phyloP scores from a whole-genome alignment of 768 basidiomycete species.

The Pulveroboletus sp. region DNA sequence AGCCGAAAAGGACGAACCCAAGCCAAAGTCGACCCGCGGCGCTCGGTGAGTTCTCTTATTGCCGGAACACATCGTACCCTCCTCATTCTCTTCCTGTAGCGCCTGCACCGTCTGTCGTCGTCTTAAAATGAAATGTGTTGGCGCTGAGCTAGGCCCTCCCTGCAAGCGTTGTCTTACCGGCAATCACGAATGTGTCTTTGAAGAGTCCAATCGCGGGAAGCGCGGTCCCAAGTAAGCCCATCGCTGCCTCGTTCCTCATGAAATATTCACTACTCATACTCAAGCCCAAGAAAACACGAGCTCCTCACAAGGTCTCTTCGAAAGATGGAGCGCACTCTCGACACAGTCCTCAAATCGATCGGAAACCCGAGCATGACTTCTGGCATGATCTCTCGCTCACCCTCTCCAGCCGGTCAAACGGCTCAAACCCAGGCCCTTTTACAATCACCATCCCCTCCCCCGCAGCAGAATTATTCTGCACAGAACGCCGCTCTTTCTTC shows the following conservation, averaged over 20 bases:
- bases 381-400: constrained; percentile 79
- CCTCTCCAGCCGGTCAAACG: constrained; percentile 59
- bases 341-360: constrained; percentile 86
- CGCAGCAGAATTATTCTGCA: constrained; percentile 34
- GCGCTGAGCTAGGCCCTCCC: constrained; percentile 85
- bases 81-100: constrained; percentile 38
- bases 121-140: constrained; percentile 92
- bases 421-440: constrained; percentile 56
- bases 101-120: constrained; percentile 92
- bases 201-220: constrained; percentile 95
- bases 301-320: constrained; percentile 74
- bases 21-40: constrained; percentile 85
- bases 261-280: constrained; percentile 28
- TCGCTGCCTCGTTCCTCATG: constrained; percentile 13
- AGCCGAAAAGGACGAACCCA: constrained; percentile 61
- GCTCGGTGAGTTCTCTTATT: constrained; percentile 54
- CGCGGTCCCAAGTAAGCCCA: constrained; percentile 70
- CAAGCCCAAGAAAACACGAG: constrained; percentile 72
- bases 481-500: constrained; percentile 26
- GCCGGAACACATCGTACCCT: background rate
- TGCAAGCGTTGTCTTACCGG: constrained; percentile 83
- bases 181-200: constrained; percentile 91
- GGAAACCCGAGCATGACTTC: constrained; percentile 78
- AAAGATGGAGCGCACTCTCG: constrained; percentile 92
- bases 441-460: constrained; percentile 49